A percentile compares a stretch with the other conserved stretches of the same genome.
Evolutionary conservation across 169 alveolate genomes (phyloP).

Genomic region (Besnoitia besnoiti): DNA sequence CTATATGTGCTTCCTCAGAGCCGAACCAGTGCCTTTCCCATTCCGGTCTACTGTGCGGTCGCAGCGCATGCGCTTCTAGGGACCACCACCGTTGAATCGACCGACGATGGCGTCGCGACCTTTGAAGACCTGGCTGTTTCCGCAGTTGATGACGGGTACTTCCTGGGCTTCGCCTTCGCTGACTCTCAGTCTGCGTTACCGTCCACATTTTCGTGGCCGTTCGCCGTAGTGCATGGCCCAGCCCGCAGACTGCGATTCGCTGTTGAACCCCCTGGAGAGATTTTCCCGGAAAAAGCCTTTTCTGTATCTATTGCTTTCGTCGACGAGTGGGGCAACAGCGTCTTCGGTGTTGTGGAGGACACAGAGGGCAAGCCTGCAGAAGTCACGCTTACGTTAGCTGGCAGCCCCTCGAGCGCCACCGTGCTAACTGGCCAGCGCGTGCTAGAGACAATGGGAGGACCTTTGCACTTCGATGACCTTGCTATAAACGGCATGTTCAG

Average conservation of each 20-base stretch:
- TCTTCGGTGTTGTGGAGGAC: background rate
- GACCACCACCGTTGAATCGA: background rate
- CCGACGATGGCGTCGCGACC: background rate
- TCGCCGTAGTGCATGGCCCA: background rate
- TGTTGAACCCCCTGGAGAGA: background rate
- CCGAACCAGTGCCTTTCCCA: background rate
- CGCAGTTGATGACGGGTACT: background rate
- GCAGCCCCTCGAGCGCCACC: background rate
- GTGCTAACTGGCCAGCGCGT: background rate
- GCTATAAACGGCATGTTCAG: background rate
- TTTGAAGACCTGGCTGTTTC: background rate
- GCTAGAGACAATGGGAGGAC: background rate
- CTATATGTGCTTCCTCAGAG: background rate
- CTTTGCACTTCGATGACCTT: background rate
- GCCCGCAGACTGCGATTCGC: background rate
- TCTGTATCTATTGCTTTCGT: background rate
- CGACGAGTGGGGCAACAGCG: conserved; percentile 17
- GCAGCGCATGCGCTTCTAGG: background rate
- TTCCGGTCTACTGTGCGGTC: background rate
- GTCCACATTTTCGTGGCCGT: background rate
- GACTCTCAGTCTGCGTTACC: background rate
- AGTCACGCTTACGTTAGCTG: background rate
- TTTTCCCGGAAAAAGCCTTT: background rate
- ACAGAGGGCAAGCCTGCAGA: background rate
- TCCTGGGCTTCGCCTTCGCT: background rate